Conservation (phyloP, 1,139 yeast species). For the Kodamaea ohmeri region DNA sequence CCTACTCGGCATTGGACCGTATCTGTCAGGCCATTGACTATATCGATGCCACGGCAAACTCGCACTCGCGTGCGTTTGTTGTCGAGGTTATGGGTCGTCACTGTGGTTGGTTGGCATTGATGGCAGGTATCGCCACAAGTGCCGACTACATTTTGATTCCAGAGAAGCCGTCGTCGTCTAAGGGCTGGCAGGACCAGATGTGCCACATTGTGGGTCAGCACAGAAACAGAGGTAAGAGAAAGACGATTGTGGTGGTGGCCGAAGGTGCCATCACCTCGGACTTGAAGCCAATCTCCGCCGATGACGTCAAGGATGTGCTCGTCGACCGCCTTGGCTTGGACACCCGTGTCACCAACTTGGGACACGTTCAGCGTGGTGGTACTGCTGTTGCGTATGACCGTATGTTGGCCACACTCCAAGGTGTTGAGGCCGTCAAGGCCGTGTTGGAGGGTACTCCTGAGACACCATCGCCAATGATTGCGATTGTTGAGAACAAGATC, state of each 20-base stretch:
- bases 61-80: conserved; percentile 96
- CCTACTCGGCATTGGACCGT: conserved; percentile 88
- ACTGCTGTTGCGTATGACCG: conserved; percentile 94
- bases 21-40: conserved; percentile 92
- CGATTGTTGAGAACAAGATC: conserved; percentile 81
- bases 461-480: conserved; percentile 94
- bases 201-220: conserved; percentile 70
- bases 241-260: conserved; percentile 93
- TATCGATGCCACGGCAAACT: conserved; percentile 94
- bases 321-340: conserved; percentile 77
- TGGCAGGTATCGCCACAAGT: conserved; percentile 94
- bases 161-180: conserved; percentile 66
- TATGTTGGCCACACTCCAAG: conserved; percentile 87
- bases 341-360: conserved; percentile 90
- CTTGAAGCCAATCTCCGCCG: conserved; percentile 75
- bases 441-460: conserved; percentile 85
- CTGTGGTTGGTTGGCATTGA: conserved; percentile 97
- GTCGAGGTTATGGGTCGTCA: conserved; percentile 99
- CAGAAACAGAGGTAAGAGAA: conserved; percentile 83
- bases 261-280: conserved; percentile 94
- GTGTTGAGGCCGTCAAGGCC: conserved; percentile 95
- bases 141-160: conserved; percentile 95
- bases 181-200: conserved; percentile 74
- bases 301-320: conserved; percentile 74
- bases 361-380: conserved; percentile 99